A percentile compares a stretch with the other conserved stretches of the same genome.
phyloP scores from a whole-genome alignment of 371 early-diverging fungal species.

The Actinomucor elegans region DNA sequence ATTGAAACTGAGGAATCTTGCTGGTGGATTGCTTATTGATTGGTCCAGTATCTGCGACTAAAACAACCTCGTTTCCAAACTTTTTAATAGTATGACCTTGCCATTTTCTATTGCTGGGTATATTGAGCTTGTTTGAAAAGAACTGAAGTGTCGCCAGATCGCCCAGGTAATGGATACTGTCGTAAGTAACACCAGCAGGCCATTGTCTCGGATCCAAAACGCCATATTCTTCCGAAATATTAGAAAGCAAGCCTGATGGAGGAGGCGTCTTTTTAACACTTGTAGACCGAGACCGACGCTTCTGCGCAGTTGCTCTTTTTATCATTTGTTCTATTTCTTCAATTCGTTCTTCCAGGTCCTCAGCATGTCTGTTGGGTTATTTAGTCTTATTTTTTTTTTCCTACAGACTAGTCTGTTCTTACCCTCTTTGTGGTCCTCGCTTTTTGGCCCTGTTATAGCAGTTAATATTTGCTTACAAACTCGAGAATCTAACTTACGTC shows the following conservation, averaged over 20 bases:
- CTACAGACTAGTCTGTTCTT: background rate
- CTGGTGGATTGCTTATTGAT: background rate
- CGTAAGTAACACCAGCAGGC: slow-evolving; percentile 17
- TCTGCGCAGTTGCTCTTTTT: slow-evolving; percentile 2
- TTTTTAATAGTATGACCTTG: slow-evolving; percentile 31
- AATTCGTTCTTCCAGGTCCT: slow-evolving; percentile 34
- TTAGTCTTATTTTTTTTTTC: background rate
- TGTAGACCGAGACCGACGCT: background rate
- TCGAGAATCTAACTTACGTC: no score
- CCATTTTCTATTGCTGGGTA: slow-evolving; percentile 13
- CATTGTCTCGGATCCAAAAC: slow-evolving; percentile 12
- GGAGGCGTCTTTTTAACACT: background rate
- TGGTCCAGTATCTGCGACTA: slow-evolving; percentile 19
- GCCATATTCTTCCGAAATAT: slow-evolving; percentile 14
- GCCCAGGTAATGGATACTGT: slow-evolving; percentile 40
- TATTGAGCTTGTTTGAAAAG: slow-evolving; percentile 27
- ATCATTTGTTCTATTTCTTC: slow-evolving; percentile 21
- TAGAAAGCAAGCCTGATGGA: slow-evolving; percentile 1
- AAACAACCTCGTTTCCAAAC: slow-evolving; percentile 30
- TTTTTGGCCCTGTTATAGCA: slow-evolving; percentile 17
- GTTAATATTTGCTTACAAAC: no score
- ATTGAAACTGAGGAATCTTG: slow-evolving; percentile 9
- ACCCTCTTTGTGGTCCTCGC: slow-evolving; percentile 41
- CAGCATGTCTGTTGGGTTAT: slow-evolving; percentile 18
- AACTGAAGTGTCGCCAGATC: slow-evolving; percentile 36